phyloP scores from a whole-genome alignment of 2,329 filamentous ascomycete species.

The Claviceps africana region DNA sequence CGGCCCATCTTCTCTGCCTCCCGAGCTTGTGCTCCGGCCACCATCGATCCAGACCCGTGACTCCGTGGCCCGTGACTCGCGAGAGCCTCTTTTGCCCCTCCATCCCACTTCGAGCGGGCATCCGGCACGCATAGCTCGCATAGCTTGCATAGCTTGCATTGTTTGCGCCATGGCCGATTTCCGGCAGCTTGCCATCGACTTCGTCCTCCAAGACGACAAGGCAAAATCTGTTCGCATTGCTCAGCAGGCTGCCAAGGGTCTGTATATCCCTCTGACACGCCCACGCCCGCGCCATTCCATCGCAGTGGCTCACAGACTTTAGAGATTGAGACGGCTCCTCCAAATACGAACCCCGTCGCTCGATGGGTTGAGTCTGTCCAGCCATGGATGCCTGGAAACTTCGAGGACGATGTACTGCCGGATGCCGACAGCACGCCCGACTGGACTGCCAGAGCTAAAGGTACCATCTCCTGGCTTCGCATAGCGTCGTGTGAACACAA shows the following conservation, averaged over 20 bases:
- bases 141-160: no score
- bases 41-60: background rate
- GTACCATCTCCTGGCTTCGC: conserved; percentile 12
- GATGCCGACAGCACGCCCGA: conserved; percentile 31
- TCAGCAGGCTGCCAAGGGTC: conserved; percentile 31
- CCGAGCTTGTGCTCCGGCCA: background rate
- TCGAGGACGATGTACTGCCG: conserved; percentile 21
- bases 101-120: background rate
- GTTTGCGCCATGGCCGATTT: conserved; percentile 32
- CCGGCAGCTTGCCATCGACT: conserved; percentile 38
- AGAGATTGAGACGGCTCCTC: conserved; percentile 32
- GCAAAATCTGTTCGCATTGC: conserved; percentile 25
- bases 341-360: conserved; percentile 32
- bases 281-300: no score
- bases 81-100: background rate
- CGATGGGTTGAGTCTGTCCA: conserved; percentile 43
- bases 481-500: background rate
- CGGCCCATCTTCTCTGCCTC: background rate
- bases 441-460: conserved; percentile 39
- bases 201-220: conserved; percentile 37
- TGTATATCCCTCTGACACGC: background rate
- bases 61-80: background rate
- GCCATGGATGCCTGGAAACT: conserved; percentile 35
- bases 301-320: conserved; percentile 5
- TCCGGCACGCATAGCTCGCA: background rate